Conservation (phyloP, 768 basidiomycete species). For the Galerina sulciceps region DNA sequence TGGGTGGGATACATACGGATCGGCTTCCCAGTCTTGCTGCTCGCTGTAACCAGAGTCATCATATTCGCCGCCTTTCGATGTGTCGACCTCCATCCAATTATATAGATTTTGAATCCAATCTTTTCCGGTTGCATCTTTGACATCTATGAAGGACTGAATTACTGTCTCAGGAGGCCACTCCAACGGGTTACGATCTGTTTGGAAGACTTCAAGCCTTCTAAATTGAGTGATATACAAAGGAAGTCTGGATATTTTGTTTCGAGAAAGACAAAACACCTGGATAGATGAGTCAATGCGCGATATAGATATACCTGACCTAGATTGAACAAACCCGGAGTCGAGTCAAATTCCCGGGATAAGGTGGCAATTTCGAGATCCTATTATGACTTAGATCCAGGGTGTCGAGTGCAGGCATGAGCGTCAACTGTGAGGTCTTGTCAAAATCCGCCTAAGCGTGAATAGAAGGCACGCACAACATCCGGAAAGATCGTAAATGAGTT, state of each 20-base stretch:
- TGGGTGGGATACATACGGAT: slow-evolving; percentile 34
- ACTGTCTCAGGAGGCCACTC: slow-evolving; percentile 85
- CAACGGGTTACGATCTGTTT: slow-evolving; percentile 89
- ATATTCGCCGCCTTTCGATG: slow-evolving; percentile 37
- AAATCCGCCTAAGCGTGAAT: neutral
- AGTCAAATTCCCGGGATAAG: slow-evolving; percentile 76
- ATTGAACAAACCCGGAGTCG: slow-evolving; percentile 64
- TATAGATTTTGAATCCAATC: slow-evolving; percentile 77
- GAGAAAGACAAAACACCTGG: slow-evolving; percentile 85
- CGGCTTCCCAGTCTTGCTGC: slow-evolving; percentile 45
- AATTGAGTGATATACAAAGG: slow-evolving; percentile 83
- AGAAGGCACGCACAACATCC: slow-evolving; percentile 67
- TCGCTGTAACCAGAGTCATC: slow-evolving; percentile 58
- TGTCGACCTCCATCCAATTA: slow-evolving; percentile 72
- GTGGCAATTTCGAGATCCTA: slow-evolving; percentile 80
- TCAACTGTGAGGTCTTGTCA: slow-evolving; percentile 57
- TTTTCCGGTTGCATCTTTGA: slow-evolving; percentile 57
- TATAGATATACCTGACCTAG: neutral
- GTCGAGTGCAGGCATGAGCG: slow-evolving; percentile 84
- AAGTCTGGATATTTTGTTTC: slow-evolving; percentile 81
- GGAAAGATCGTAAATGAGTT: slow-evolving; percentile 87
- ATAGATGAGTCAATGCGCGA: neutral
- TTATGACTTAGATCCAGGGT: slow-evolving; percentile 95
- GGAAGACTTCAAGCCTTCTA: slow-evolving; percentile 73
- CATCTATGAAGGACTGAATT: slow-evolving; percentile 45